phyloP scores from a whole-genome alignment of 2,329 filamentous ascomycete species.

The Ascochyta lentis region DNA sequence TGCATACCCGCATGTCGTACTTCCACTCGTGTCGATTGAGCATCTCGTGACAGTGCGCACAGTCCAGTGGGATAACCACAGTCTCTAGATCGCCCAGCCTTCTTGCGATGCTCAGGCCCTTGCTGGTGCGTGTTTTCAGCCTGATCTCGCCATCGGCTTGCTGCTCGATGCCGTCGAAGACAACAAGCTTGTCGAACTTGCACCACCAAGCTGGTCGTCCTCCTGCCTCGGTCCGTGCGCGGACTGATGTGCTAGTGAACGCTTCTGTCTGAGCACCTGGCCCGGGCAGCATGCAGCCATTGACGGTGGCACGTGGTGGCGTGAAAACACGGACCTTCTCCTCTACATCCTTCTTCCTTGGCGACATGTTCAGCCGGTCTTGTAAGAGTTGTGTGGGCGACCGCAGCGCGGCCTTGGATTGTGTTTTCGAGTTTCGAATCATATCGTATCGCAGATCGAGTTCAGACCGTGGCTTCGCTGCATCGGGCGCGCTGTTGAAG shows the following conservation, averaged over 20 bases:
- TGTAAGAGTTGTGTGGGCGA: constrained; percentile 43
- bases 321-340: constrained; percentile 36
- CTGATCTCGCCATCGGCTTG: constrained; percentile 18
- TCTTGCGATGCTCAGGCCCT: constrained; percentile 41
- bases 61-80: constrained; percentile 41
- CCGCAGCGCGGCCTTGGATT: constrained; percentile 36
- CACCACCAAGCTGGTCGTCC: constrained; percentile 45
- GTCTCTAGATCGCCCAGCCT: constrained; percentile 38
- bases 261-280: constrained; percentile 29
- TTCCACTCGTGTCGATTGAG: constrained; percentile 44
- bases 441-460: constrained; percentile 41
- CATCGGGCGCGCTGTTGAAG: constrained; percentile 8
- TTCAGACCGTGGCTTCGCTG: constrained; percentile 36
- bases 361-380: constrained; percentile 36
- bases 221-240: constrained; percentile 33
- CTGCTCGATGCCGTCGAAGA: constrained; percentile 39
- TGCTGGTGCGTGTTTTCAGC: constrained; percentile 36
- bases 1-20: constrained; percentile 43
- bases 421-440: constrained; percentile 41
- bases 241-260: constrained; percentile 37
- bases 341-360: constrained; percentile 23
- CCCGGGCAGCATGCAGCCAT: constrained; percentile 41
- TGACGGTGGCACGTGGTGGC: constrained; percentile 32
- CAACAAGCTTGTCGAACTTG: constrained; percentile 43
- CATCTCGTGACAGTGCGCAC: constrained; percentile 44